Conservation (phyloP, 2,329 filamentous ascomycete species). For the Chaetomium globosum region DNA sequence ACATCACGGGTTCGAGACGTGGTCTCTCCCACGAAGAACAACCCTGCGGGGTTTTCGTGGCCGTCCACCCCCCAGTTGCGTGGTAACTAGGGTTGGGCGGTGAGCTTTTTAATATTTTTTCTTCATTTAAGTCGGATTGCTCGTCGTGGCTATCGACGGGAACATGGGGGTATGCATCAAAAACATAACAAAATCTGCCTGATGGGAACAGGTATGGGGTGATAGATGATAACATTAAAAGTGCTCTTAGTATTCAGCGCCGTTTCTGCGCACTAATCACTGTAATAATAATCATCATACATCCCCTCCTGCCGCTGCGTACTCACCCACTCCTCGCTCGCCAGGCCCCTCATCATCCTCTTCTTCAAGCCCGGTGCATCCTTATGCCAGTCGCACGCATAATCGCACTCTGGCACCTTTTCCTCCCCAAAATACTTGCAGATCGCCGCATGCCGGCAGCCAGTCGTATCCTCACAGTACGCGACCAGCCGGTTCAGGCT, state of each 20-base stretch:
- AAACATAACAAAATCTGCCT: not conserved
- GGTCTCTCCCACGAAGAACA: not conserved
- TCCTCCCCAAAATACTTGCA: slow-evolving; percentile 76
- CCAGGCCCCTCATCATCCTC: slow-evolving; percentile 59
- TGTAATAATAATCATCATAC: slow-evolving; percentile 59
- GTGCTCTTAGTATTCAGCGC: not conserved
- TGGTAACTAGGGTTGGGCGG: not conserved
- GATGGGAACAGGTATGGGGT: not conserved
- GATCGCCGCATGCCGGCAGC: slow-evolving; percentile 76
- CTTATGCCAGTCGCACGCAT: slow-evolving; percentile 79
- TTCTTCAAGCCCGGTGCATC: slow-evolving; percentile 60
- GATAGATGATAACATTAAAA: not conserved
- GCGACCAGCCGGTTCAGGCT: slow-evolving; percentile 70
- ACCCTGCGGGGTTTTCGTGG: not conserved
- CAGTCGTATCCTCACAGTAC: slow-evolving; percentile 77
- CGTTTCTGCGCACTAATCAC: slow-evolving; percentile 43
- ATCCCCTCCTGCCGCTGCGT: slow-evolving; percentile 62
- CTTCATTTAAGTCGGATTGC: too few relatives aligned
- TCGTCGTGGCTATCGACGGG: too few relatives aligned
- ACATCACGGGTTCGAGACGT: not conserved
- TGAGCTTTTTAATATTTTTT: not conserved
- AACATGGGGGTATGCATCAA: not conserved
- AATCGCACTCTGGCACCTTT: slow-evolving; percentile 63
- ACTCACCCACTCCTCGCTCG: slow-evolving; percentile 64
- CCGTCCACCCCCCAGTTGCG: not conserved